Evolutionary conservation across 2,329 filamentous ascomycete genomes (phyloP).

Genomic region (Dactylellina drechsleri): DNA sequence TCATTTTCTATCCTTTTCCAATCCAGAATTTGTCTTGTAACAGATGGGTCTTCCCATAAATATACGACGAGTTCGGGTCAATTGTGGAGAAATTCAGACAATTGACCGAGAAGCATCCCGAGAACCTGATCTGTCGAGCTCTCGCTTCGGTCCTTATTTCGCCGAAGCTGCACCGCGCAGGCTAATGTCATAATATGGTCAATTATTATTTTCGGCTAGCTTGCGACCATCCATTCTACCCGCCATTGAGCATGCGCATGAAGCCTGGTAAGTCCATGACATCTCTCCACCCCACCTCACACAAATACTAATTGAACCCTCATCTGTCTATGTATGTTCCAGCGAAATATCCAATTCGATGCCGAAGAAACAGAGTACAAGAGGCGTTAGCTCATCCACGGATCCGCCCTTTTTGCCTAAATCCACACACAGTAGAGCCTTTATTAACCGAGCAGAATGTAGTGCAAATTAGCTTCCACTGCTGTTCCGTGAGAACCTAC

Average conservation of each 20-base stretch:
- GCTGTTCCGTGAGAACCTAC: not conserved
- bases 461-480: too few species aligned
- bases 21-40: not conserved
- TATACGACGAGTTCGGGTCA: conserved; percentile 43
- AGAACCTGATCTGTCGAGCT: conserved; percentile 2
- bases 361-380: not conserved
- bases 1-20: too few species aligned
- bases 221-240: not conserved
- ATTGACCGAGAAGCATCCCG: conserved; percentile 44
- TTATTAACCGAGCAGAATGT: conserved; percentile 33
- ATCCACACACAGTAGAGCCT: conserved; percentile 1
- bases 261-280: not conserved
- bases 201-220: conserved; percentile 20
- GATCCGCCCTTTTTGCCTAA: conserved; percentile 52
- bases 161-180: conserved; percentile 16
- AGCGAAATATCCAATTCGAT: not conserved
- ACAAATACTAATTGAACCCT: too few species aligned
- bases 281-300: conserved; percentile 4
- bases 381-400: conserved; percentile 6
- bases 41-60: conserved; percentile 27
- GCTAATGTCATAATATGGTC: conserved; percentile 27
- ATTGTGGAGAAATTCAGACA: conserved; percentile 51
- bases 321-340: too few species aligned
- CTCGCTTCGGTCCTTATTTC: conserved; percentile 48
- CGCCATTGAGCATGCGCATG: conserved; percentile 10